Percentiles rank a stretch among this genome's conserved stretches.
Evolutionary conservation across 2,329 filamentous ascomycete genomes (phyloP).

Genomic region (Knufia fluminis): DNA sequence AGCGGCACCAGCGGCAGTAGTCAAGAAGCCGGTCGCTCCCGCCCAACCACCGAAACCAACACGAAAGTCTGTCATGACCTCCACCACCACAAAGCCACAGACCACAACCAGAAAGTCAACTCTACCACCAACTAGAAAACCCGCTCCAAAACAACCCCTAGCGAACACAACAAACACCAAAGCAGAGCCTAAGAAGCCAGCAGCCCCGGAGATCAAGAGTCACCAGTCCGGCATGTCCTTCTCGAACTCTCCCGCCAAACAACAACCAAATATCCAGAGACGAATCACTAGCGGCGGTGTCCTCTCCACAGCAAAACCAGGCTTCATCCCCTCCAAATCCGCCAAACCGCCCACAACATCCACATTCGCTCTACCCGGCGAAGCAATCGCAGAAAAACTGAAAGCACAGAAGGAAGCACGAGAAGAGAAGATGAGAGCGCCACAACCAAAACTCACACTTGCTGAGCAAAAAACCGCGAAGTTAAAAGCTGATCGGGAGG

Average conservation of each 20-base stretch:
- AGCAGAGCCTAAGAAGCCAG: conserved; percentile 10
- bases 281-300: conserved; percentile 29
- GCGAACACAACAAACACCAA: conserved; percentile 10
- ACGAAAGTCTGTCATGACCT: conserved; percentile 1
- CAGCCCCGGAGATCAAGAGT: conserved; percentile 12
- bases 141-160: not conserved
- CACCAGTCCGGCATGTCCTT: conserved; percentile 15
- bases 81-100: not conserved
- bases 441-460: conserved; percentile 2
- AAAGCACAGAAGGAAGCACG: conserved; percentile 38
- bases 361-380: conserved; percentile 45
- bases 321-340: conserved; percentile 44
- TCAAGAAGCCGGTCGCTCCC: not conserved
- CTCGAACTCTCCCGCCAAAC: conserved; percentile 20
- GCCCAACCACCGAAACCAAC: not conserved
- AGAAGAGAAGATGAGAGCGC: conserved; percentile 10
- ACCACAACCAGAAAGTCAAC: not conserved
- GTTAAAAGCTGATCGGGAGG: conserved; percentile 30
- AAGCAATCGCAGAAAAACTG: conserved; percentile 44
- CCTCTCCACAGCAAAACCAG: conserved; percentile 36
- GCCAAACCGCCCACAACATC: conserved; percentile 41
- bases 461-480: conserved; percentile 7
- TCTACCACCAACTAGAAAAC: not conserved
- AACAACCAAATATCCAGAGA: conserved; percentile 28
- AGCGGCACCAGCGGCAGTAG: not conserved